Evolutionary conservation across 2,329 filamentous ascomycete genomes (phyloP), one percentile per base, ranked within the genome.

Genomic region (Aspergillus persii): DNA sequence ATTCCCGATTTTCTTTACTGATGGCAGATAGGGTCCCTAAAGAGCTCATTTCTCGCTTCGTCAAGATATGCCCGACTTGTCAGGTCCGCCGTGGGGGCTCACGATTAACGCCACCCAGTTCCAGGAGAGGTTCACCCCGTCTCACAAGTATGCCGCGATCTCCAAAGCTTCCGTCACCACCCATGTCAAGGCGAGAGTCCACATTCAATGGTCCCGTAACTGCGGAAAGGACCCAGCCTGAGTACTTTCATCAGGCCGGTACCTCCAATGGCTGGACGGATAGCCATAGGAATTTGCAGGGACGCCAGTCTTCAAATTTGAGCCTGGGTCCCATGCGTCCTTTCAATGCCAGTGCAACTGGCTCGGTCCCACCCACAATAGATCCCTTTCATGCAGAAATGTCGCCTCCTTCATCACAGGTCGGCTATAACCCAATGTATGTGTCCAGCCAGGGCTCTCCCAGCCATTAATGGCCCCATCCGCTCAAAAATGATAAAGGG

Each of bases 31-130:
- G 80, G 80, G 79, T 81, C 4, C 80, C 80, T 3, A 82, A 82
- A 65, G 80, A 82, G 62, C 69, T 82, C 39, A 82, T 82, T 62
- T 81, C 80, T 33, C 78, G 80, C 46, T 82, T 81, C 60, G 80
- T 82, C 55, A 81, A 81, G 63, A 77, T 80, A 53, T 81, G 79
- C 52, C 79, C 79, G 51, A 81, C 79, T 18, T 81, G 79, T 60
- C 79, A 79, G 64, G 76, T 80, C 23, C 78, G 79, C 50, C 72
- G 79, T 50, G 77, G 78, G 23, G 76, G 74, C 49, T 70, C 76
- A 44, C 75, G 75, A 9, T 61, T 77, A 49, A 77, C 76, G 26
- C 76, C 76, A 23, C 76, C 76, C 27, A 76, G 71, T 61, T 78
- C 76, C 27, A 72, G 73, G 50, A 70, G 69, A 66, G 66, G 69